phyloP scores from a whole-genome alignment of 2,329 filamentous ascomycete genomes.

The Rhynchosporium secalis region DNA sequence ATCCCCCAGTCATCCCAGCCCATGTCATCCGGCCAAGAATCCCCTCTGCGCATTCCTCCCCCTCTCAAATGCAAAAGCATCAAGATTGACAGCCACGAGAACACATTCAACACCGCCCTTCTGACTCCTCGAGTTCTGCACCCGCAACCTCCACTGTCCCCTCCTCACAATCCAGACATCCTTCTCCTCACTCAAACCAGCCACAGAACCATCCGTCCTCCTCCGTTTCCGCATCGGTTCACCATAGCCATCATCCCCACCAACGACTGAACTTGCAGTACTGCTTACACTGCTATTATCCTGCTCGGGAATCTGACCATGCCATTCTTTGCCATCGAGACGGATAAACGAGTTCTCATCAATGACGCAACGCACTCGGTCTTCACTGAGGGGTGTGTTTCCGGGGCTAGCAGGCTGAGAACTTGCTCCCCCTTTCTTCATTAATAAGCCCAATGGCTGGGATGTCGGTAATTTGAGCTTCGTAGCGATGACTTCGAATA shows the following conservation, averaged over 20 bases:
- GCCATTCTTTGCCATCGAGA: conserved; percentile 62
- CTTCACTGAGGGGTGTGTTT: conserved; percentile 68
- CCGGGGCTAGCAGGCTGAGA: conserved; percentile 66
- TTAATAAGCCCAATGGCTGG: conserved; percentile 64
- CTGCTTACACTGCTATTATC: conserved; percentile 15
- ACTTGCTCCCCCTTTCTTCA: conserved; percentile 62
- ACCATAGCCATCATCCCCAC: conserved; percentile 14
- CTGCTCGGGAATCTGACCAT: conserved; percentile 10
- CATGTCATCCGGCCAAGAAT: conserved; percentile 52
- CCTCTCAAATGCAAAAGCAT: conserved; percentile 66
- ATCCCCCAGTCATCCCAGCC: not conserved
- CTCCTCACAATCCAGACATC: conserved; percentile 61
- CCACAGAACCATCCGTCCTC: conserved; percentile 23
- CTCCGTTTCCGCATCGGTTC: conserved; percentile 24
- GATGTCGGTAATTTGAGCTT: conserved; percentile 70
- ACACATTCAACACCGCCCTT: conserved; percentile 66
- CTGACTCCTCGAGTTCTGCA: conserved; percentile 53
- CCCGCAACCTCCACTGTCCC: conserved; percentile 70
- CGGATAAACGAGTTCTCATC: conserved; percentile 58
- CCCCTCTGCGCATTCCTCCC: conserved; percentile 63
- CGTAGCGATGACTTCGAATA: conserved; percentile 79
- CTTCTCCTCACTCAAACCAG: conserved; percentile 26
- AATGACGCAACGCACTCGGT: conserved; percentile 65
- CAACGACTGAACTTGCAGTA: conserved; percentile 16
- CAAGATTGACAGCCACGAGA: conserved; percentile 73